Conservation (phyloP, 805 yeast genomes). For the Naumovozyma castellii region DNA sequence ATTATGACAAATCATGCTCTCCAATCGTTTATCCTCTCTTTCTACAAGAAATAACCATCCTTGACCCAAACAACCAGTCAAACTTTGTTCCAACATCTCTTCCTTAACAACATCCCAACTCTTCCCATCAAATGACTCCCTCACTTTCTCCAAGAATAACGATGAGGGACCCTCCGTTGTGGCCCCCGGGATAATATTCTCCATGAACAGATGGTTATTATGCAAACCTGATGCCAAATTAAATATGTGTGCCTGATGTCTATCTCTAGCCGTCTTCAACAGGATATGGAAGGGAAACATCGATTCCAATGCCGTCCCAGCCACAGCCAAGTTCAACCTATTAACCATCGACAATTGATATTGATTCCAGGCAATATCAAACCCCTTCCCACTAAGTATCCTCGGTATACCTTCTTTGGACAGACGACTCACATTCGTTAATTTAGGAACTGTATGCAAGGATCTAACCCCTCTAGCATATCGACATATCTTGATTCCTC, state of each 20-base stretch:
- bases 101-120: conserved; percentile 42
- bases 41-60: conserved; percentile 76
- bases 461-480: conserved; percentile 8
- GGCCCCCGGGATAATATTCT: conserved; percentile 35
- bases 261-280: conserved; percentile 54
- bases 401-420: conserved; percentile 22
- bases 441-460: conserved; percentile 27
- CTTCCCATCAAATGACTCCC: conserved; percentile 23
- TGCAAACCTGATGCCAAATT: conserved; percentile 86
- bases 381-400: conserved; percentile 39
- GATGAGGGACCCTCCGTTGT: conserved; percentile 29
- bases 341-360: conserved; percentile 61
- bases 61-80: conserved; percentile 39
- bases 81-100: conserved; percentile 42
- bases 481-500: too few relatives aligned
- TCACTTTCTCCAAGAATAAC: conserved; percentile 29
- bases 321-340: conserved; percentile 52
- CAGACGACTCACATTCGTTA: conserved; percentile 13
- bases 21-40: conserved; percentile 47
- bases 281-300: conserved; percentile 65
- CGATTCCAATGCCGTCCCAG: conserved; percentile 73
- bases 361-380: conserved; percentile 68
- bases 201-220: conserved; percentile 83
- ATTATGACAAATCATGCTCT: conserved; percentile 48
- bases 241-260: conserved; percentile 57